A percentile compares a stretch with the other conserved stretches of the same genome.
Conservation (phyloP, 2,329 filamentous ascomycete genomes). For the Clonostachys byssicola region DNA sequence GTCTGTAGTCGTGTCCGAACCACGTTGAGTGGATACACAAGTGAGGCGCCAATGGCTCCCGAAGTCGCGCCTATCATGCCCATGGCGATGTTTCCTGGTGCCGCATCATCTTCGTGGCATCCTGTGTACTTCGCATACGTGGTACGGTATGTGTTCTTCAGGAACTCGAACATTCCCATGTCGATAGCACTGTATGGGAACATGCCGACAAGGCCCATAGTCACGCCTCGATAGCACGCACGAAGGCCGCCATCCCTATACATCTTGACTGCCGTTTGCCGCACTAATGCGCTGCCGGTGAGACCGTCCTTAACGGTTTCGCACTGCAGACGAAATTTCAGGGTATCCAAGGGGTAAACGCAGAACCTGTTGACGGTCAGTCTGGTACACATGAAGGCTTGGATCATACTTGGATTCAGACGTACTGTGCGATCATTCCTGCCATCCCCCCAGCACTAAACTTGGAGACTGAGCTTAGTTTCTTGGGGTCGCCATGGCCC, state of each 20-base stretch:
- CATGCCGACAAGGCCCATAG: slow-evolving; percentile 92
- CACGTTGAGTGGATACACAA: slow-evolving; percentile 93
- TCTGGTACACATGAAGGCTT: neutral
- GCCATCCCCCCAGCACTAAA: slow-evolving; percentile 88
- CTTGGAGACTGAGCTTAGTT: slow-evolving; percentile 79
- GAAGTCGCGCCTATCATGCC: slow-evolving; percentile 88
- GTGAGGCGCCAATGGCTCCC: slow-evolving; percentile 86
- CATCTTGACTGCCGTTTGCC: slow-evolving; percentile 83
- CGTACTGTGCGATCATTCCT: slow-evolving; percentile 89
- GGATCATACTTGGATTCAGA: slow-evolving; percentile 16
- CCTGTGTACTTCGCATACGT: slow-evolving; percentile 66
- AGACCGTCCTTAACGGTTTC: slow-evolving; percentile 85
- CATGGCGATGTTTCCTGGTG: slow-evolving; percentile 76
- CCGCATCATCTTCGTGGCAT: slow-evolving; percentile 79
- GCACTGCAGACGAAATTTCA: slow-evolving; percentile 85
- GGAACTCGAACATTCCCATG: slow-evolving; percentile 88
- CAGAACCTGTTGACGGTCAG: slow-evolving; percentile 57
- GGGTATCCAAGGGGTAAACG: slow-evolving; percentile 89
- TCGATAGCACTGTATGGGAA: slow-evolving; percentile 98
- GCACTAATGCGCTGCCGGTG: slow-evolving; percentile 77
- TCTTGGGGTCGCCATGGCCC: slow-evolving; percentile 77
- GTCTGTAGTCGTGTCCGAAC: slow-evolving; percentile 89
- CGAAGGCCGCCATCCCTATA: slow-evolving; percentile 69
- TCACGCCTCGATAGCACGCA: slow-evolving; percentile 85
- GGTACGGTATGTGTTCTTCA: slow-evolving; percentile 70